These are phyloP conservation scores for Huiozyma naganishii DNA, from an alignment of 805 yeast species.

Conservation along the genomic window DNA sequence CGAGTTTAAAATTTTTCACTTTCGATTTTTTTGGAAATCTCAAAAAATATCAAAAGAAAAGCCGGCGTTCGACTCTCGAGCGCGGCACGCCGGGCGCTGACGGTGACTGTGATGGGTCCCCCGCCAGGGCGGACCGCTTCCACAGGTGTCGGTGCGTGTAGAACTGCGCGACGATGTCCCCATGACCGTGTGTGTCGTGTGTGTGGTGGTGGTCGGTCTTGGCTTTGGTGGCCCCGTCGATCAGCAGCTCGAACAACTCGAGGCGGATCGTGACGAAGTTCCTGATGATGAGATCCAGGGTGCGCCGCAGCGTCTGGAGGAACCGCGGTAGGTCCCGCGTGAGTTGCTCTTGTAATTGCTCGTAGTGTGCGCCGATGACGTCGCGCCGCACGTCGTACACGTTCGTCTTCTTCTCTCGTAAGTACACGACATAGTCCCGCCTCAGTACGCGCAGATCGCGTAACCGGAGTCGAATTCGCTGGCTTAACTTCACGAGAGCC, in stretches of 20 bases:
- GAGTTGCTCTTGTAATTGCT: constrained; percentile 20
- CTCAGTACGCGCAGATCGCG: constrained; percentile 26
- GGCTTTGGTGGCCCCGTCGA: constrained; percentile 18
- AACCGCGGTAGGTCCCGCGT: constrained; percentile 25
- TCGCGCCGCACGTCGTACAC: constrained; percentile 19
- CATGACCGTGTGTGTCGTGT: too few relatives aligned
- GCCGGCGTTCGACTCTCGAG: too few relatives aligned
- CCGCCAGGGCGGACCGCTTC: too few relatives aligned
- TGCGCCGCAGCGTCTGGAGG: constrained; percentile 5
- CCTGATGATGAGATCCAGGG: constrained; percentile 9
- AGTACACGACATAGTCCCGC: constrained; percentile 26
- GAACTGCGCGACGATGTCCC: too few relatives aligned
- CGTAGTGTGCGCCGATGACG: constrained; percentile 22
- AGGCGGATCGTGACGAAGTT: constrained; percentile 15
- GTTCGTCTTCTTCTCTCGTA: constrained; percentile 14
- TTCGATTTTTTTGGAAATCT: too few relatives aligned
- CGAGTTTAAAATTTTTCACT: too few relatives aligned
- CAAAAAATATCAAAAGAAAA: too few relatives aligned
- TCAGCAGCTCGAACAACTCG: constrained; percentile 24
- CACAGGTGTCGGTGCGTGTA: too few relatives aligned
- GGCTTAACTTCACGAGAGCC: constrained; percentile 16
- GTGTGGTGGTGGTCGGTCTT: too few relatives aligned
- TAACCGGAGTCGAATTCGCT: constrained; percentile 16
- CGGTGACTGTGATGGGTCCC: too few relatives aligned
- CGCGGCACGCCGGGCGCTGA: too few relatives aligned